Percentiles rank a stretch among this genome's conserved stretches.
Conservation (phyloP, 169 alveolate species). For the Plasmodium knowlesi region DNA sequence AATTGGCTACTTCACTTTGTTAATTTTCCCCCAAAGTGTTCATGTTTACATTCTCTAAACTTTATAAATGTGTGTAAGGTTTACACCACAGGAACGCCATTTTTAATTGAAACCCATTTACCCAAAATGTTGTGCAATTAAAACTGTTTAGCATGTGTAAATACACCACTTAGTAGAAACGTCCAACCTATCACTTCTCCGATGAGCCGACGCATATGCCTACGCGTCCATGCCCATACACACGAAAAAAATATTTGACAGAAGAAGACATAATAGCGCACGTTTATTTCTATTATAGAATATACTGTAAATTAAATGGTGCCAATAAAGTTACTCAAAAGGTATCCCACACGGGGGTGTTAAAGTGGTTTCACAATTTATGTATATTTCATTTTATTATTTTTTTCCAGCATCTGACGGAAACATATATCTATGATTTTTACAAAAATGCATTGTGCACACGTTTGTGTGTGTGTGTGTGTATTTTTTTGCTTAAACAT, state of each 20-base stretch:
- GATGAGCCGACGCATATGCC: neutral
- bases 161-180: neutral
- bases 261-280: neutral
- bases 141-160: neutral
- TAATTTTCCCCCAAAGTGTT: neutral
- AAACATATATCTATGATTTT: neutral
- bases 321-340: neutral
- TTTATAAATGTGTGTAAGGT: neutral
- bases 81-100: neutral
- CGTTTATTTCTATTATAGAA: neutral
- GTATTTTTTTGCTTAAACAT: neutral
- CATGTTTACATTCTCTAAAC: neutral
- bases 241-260: neutral
- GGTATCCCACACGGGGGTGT: neutral
- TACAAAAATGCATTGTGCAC: neutral
- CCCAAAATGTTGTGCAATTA: neutral
- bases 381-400: neutral
- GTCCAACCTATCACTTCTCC: neutral
- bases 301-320: neutral
- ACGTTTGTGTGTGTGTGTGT: neutral
- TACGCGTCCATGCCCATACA: neutral
- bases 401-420: neutral
- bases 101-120: neutral
- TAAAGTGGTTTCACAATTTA: neutral
- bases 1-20: neutral